Percentiles rank a stretch among this genome's conserved stretches.
These are phyloP conservation scores for Nicotiana obtusifolia DNA, from an alignment of 257 asterid species.

Conservation along the genomic window DNA sequence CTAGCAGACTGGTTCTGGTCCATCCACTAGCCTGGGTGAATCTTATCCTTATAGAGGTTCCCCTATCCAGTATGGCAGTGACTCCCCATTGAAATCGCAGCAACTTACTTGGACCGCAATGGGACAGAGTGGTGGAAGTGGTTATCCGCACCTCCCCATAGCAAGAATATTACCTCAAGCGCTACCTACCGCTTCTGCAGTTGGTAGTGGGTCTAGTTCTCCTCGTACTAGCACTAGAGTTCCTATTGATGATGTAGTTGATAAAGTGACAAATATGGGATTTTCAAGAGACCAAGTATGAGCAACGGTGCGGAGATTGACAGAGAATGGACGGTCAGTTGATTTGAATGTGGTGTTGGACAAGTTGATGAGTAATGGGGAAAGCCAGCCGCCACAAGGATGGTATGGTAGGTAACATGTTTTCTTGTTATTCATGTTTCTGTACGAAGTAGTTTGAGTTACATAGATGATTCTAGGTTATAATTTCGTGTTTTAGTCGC, in stretches of 20 bases:
- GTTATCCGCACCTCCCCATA: conserved; percentile 83
- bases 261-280: conserved; percentile 87
- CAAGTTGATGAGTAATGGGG: conserved; percentile 90
- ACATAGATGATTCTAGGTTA: no score
- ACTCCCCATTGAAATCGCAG: conserved; percentile 49
- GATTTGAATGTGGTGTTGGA: conserved; percentile 88
- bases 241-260: conserved; percentile 91
- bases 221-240: conserved; percentile 64
- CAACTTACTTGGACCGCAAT: conserved; percentile 38
- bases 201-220: conserved; percentile 47
- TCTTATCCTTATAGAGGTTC: conserved; percentile 56
- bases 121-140: conserved; percentile 52
- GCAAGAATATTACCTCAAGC: conserved; percentile 86
- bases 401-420: conserved; percentile 61
- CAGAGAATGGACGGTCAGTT: conserved; percentile 85
- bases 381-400: conserved; percentile 56
- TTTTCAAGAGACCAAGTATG: conserved; percentile 82
- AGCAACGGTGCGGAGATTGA: conserved; percentile 75
- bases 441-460: conserved; percentile 27
- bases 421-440: conserved; percentile 7
- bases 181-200: conserved; percentile 67
- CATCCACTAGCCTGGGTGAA: conserved; percentile 50
- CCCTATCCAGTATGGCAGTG: conserved; percentile 48
- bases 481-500: no score
- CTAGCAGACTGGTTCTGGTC: conserved; percentile 53